Evolutionary conservation across 805 yeast species (phyloP).

Genomic region (Aciculoconidium aculeatum): DNA sequence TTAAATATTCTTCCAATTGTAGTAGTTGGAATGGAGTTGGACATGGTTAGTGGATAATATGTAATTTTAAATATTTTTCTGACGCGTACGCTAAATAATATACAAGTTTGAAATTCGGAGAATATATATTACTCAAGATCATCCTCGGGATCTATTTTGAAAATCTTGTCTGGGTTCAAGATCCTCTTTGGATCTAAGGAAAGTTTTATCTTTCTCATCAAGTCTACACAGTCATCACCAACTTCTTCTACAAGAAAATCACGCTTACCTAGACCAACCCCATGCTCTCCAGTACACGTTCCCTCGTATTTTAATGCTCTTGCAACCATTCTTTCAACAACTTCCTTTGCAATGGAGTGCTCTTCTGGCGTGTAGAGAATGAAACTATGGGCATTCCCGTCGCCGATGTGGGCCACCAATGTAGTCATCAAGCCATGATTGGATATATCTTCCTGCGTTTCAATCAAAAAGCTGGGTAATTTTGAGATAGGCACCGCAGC

Average conservation of each 20-base stretch:
- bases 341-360: conserved; percentile 11
- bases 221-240: conserved; percentile 15
- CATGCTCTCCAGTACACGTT: conserved; percentile 21
- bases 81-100: too few species aligned
- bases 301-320: conserved; percentile 17
- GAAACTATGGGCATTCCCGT: conserved; percentile 74
- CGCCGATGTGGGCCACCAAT: conserved; percentile 78
- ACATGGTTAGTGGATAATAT: too few species aligned
- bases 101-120: background rate
- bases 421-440: conserved; percentile 48
- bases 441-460: conserved; percentile 55
- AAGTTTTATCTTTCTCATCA: conserved; percentile 17
- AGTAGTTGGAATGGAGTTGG: conserved; percentile 7
- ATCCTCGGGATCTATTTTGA: conserved; percentile 16
- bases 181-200: conserved; percentile 18
- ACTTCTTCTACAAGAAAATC: conserved; percentile 15
- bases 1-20: conserved; percentile 50
- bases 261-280: conserved; percentile 19
- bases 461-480: conserved; percentile 56
- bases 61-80: too few species aligned
- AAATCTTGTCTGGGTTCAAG: conserved; percentile 19
- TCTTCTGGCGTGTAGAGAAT: conserved; percentile 40
- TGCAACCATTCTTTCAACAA: conserved; percentile 18
- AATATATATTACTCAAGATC: conserved; percentile 1
- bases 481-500: conserved; percentile 76